These are phyloP conservation scores for Micractinium conductrix DNA, from an alignment of 139 green algal genomes.

Conservation along the genomic window DNA sequence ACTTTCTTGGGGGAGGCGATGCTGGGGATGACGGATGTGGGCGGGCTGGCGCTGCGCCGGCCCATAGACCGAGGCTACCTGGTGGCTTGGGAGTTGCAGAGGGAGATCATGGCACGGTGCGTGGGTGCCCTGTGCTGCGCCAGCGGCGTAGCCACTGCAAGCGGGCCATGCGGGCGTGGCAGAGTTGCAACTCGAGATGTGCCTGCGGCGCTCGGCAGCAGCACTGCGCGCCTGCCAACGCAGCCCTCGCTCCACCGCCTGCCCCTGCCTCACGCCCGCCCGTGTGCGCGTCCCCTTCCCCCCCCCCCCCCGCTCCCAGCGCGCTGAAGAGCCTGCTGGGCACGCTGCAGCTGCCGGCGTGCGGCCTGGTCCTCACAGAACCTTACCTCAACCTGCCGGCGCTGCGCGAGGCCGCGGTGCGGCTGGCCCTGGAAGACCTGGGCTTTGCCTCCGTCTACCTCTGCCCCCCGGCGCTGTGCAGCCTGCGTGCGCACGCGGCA, in stretches of 20 bases:
- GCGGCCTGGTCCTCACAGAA: slow-evolving; percentile 81
- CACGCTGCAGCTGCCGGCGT: slow-evolving; percentile 18
- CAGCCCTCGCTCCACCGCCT: background rate
- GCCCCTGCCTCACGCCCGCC: background rate
- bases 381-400: slow-evolving; percentile 84
- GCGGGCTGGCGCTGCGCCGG: slow-evolving; percentile 67
- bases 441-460: slow-evolving; percentile 70
- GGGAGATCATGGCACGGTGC: slow-evolving; percentile 76
- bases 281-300: background rate
- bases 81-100: slow-evolving; percentile 85
- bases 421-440: slow-evolving; percentile 87
- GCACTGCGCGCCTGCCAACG: background rate
- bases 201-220: background rate
- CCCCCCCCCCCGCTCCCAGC: background rate
- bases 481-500: slow-evolving; percentile 47
- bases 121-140: background rate
- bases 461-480: slow-evolving; percentile 64
- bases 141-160: background rate
- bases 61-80: slow-evolving; percentile 88
- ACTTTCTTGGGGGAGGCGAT: slow-evolving; percentile 71
- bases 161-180: background rate
- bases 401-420: slow-evolving; percentile 57
- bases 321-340: slow-evolving; percentile 40
- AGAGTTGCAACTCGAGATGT: background rate
- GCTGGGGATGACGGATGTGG: slow-evolving; percentile 69